Base-by-base conservation (phyloP, 1,139 yeast genomes). In the Blastobotrys indianensis region DNA sequence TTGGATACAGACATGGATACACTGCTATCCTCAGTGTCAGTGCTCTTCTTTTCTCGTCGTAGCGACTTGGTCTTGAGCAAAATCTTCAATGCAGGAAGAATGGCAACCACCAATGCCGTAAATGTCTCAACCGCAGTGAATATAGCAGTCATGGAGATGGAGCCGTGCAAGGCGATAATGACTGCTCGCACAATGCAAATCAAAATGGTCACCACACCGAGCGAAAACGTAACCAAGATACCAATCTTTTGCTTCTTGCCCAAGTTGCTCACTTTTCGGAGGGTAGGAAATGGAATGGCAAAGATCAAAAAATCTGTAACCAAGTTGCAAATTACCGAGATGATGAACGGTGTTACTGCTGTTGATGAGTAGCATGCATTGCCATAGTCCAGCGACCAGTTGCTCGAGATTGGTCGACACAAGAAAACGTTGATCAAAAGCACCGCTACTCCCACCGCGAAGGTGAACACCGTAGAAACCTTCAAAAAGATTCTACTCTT, bases 101-200 rank as follows among this genome's bases (percentile, higher is more conserved):
- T 51, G 9, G 63, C 64, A 2, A 61, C 64, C 15, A 54, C 52
- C 55, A 59, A 55, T 10, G 63, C 59, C 9, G 62, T 60, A 41
- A 55, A 56, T 41, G 61, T 55, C 43, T 61, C 65, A 7, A 60
- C 53, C 2, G 64, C 64, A 3, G 63, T 58, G 20, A 61, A 48
- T 28, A 61, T 51, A 11, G 64, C 64, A 4, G 58, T 46, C 33
- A 43, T 40, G 28, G 59, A 50, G 25, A 59, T 56, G 17, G 50
- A 43, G 2, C 61, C 64, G 4, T 54, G 48, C 6, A 54, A 17
- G 8, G 54, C 61, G 25, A 58, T 40, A 25, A 59, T 43, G 7
- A 54, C 53, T 7, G 58, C 60, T 13, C 65, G 55, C 12, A 56
- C 55, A 11, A 61, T 41, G 31, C 57, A 49, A 15, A 61, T 60